phyloP scores from a whole-genome alignment of 1,284 basidiomycete genomes.

The Heterobasidion irregulare region DNA sequence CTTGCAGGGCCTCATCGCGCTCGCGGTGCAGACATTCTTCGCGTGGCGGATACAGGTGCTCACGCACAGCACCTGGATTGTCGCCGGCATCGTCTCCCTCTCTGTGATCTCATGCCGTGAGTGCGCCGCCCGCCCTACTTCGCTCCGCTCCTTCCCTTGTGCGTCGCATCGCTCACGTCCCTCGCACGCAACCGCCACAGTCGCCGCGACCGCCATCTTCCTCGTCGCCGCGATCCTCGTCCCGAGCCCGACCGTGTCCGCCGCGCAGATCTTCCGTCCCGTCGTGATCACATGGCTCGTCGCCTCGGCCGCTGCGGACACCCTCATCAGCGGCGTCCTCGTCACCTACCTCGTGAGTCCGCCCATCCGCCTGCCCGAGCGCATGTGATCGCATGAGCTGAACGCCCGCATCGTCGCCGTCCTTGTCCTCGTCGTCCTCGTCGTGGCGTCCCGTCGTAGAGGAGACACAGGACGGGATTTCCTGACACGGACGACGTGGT shows the following conservation, averaged over 20 bases:
- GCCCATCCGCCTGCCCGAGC: not conserved
- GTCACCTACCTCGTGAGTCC: not conserved
- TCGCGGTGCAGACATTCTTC: not conserved
- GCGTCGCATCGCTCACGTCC: not conserved
- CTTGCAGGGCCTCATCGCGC: not conserved
- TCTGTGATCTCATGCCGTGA: not conserved
- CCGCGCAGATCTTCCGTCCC: not conserved
- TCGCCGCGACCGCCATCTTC: not conserved
- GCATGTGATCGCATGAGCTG: no score
- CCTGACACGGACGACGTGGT: not conserved
- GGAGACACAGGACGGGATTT: not conserved
- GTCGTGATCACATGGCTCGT: not conserved
- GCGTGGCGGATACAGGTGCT: not conserved
- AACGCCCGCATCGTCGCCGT: no score
- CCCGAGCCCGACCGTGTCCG: not conserved
- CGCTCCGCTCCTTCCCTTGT: not conserved
- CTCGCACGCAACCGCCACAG: no score
- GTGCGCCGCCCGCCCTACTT: not conserved
- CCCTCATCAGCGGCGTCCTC: not conserved
- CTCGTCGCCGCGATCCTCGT: not conserved
- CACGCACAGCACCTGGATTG: not conserved
- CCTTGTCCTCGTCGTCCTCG: no score
- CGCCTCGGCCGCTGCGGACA: not conserved
- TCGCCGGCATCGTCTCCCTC: not conserved
- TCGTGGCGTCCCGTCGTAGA: not conserved